Conservation (phyloP, 768 basidiomycete genomes). For the Lactarius pseudohatsudake region DNA sequence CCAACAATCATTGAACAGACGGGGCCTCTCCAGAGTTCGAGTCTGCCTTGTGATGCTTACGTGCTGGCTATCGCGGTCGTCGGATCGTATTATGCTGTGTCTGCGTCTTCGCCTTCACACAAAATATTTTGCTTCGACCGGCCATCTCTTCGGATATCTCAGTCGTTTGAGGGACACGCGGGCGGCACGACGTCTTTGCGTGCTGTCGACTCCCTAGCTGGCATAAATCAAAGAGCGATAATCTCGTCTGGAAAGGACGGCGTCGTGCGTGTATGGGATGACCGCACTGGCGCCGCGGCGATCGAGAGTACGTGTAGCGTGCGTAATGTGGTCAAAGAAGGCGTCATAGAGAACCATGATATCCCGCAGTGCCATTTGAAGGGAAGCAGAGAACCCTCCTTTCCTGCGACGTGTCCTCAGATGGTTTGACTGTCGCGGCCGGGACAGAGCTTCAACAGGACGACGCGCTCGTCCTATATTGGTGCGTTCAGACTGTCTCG, state of each 20-base stretch:
- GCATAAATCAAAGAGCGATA: slow-evolving; percentile 45
- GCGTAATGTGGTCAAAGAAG: not conserved
- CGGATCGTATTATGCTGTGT: slow-evolving; percentile 53
- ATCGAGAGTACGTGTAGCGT: slow-evolving; percentile 56
- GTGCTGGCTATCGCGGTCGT: slow-evolving; percentile 57
- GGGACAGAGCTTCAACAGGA: slow-evolving; percentile 81
- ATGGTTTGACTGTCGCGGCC: slow-evolving; percentile 73
- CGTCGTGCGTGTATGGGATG: slow-evolving; percentile 73
- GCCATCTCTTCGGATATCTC: slow-evolving; percentile 45
- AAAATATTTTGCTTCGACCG: slow-evolving; percentile 68
- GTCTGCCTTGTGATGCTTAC: slow-evolving; percentile 50
- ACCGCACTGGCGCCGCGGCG: slow-evolving; percentile 49
- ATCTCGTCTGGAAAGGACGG: slow-evolving; percentile 74
- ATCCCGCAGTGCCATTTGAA: slow-evolving; percentile 47
- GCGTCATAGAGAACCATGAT: slow-evolving; percentile 30
- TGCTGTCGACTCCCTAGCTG: slow-evolving; percentile 44
- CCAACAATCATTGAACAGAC: slow-evolving; percentile 32
- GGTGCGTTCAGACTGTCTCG: slow-evolving; percentile 45
- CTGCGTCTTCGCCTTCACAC: slow-evolving; percentile 61
- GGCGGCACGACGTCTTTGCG: slow-evolving; percentile 56
- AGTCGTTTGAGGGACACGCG: slow-evolving; percentile 57
- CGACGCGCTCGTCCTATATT: slow-evolving; percentile 82
- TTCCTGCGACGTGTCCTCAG: slow-evolving; percentile 66
- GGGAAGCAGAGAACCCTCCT: slow-evolving; percentile 50
- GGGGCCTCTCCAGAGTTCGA: slow-evolving; percentile 36